Evolutionary conservation across 768 basidiomycete genomes (phyloP), one percentile per base, ranked within the genome.

Genomic region (Cystobasidium ongulense): DNA sequence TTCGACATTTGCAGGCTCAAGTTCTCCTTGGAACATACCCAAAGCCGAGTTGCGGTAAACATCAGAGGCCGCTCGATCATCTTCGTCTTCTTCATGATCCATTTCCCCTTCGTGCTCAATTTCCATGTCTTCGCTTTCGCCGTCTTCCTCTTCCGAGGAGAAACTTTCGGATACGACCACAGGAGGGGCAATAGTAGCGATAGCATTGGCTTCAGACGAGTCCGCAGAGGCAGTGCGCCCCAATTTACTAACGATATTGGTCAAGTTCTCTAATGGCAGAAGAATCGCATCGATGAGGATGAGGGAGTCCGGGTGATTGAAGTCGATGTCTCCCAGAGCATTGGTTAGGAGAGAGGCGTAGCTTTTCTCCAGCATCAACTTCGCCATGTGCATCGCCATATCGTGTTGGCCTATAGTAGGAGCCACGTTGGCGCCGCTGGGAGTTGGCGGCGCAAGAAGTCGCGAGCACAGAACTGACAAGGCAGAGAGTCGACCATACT

Each of bases 221-320:
- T 73, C 76, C 29, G 79, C 79, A 64, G 76, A 70, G 17, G 72
- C 65, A 1, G 88, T 84, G 50, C 89, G 87, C 62, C 92, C 95
- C 91, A 98, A 94, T 82, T 95, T 97, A 82, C 96, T 97, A n/a
- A 95, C 94, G 67, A 94, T 85, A 81, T 95, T 96, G 21, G 96
- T 90, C 63, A 99, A 81, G 77, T 88, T 86, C 78, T 98, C 93
- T 63, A 99, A 82, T 7, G 96, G 94, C 17, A 89, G 87, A 53
- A 99, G 83, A 73, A 99, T 87, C 0, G 90, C 88, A 18, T 89
- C 88, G n/a, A 97, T 89, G 35, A 97, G 84, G 43, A 86, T 86
- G 63, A 90, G 88, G 75, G 96, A 87, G 77, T 92, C 88, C 1
- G 96, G 96, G 81, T 92, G 97, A 80, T 96, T 96, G 43, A 98